Base-by-base conservation (phyloP, 257 asterid species). In the Penstemon davidsonii region DNA sequence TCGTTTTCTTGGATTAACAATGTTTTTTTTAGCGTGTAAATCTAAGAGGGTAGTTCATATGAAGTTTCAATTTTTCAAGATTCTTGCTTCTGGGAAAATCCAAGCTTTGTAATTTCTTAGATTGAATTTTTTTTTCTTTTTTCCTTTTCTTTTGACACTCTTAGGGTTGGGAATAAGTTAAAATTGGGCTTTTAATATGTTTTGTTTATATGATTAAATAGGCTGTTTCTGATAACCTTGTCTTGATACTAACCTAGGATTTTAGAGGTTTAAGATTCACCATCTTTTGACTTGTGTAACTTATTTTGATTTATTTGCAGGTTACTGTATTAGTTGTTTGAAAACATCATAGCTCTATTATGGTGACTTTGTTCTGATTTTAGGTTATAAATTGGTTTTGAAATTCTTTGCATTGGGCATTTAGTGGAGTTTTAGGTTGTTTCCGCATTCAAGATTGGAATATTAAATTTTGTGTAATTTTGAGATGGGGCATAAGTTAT, bases 401-500 rank as follows among this genome's bases (percentile, higher is more conserved):
- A 36, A 10, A 55, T 39, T 10, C 8, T 55, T 67, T n/a, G 33
- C 4, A 62, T 51, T 44, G 33, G 33, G 45, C 67, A 37, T 36
- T 59, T 57, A 12, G 39, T 66, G 55, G 50, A 15, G 7, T 53
- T 51, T 64, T 58, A 46, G 18, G 70, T 46, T 2, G 8, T 57
- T 43, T 18, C 54, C 10, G n/a, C 25, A 7, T 59, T 67, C 11
- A 12, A 8, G 36, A 45, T 70, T 76, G 11, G 33, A 47, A 42
- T 39, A 36, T 43, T 59, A 76, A 58, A 18, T 63, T 64, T 56
- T 70, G 12, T 47, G 71, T 59, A 67, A 55, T 66, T 70, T 51
- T 60, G 60, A 60, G 56, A 92, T 90, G 96, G 91, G 86, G 60
- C 84, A 75, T 66, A 87, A 77, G 53, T 76, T 85, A 60, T 84